A percentile compares a stretch with the other conserved stretches of the same genome.
These are phyloP conservation scores for Babesia bigemina DNA, from an alignment of 169 alveolate genomes.

Conservation along the genomic window DNA sequence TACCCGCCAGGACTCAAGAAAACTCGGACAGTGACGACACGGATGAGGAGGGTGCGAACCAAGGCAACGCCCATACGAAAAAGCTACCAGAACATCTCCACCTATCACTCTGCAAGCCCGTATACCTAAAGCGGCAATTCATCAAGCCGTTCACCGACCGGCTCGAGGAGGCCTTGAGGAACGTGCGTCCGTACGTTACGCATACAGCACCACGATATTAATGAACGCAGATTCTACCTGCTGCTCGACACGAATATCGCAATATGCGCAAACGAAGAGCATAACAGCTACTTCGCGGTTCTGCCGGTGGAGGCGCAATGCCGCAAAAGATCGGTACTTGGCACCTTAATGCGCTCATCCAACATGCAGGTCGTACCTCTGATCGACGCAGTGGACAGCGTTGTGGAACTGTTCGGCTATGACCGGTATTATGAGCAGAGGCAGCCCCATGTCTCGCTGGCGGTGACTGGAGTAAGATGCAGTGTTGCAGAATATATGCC, in stretches of 20 bases:
- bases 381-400: conserved; percentile 60
- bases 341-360: not conserved
- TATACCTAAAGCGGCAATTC: conserved; percentile 62
- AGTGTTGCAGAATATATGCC: not conserved
- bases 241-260: conserved; percentile 48
- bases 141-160: conserved; percentile 52
- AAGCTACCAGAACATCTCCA: conserved; percentile 20
- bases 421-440: conserved; percentile 59
- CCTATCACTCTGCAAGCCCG: conserved; percentile 62
- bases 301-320: conserved; percentile 55
- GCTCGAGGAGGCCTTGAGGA: conserved; percentile 17
- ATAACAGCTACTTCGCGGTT: conserved; percentile 54
- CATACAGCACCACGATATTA: no score
- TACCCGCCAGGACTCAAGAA: not conserved
- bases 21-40: conserved; percentile 34
- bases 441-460: conserved; percentile 67
- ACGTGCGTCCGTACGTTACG: conserved; percentile 46
- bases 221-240: conserved; percentile 41
- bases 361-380: conserved; percentile 46
- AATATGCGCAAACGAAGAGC: conserved; percentile 54
- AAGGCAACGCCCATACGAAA: not conserved
- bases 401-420: conserved; percentile 55
- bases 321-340: conserved; percentile 31
- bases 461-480: conserved; percentile 48
- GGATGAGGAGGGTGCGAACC: conserved; percentile 2